A percentile compares a stretch with the other conserved stretches of the same genome.
These are phyloP conservation scores for Hypericum androsaemum DNA, from an alignment of 345 rosid genomes.

Conservation along the genomic window DNA sequence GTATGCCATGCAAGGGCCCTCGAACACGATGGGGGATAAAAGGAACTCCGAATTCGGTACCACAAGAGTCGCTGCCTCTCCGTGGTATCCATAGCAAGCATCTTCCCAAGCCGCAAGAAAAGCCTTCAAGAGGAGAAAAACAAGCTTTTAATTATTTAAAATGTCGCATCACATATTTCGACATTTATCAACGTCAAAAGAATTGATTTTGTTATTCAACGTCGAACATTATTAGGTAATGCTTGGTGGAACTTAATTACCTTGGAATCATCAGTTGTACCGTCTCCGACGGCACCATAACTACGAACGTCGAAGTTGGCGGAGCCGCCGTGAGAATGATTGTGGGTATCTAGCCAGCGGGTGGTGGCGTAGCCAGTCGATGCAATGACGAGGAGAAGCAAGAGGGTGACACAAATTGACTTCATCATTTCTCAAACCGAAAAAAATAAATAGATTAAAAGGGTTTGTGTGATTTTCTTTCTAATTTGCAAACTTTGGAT, in stretches of 20 bases:
- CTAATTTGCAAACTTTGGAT: no score
- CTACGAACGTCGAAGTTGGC: slow-evolving; percentile 8
- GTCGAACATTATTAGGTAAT: neutral
- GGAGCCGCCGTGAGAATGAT: no score
- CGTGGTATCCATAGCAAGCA: slow-evolving; percentile 8
- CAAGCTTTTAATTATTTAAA: no score
- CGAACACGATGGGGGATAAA: slow-evolving; percentile 11
- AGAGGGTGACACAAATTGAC: no score
- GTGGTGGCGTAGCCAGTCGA: no score
- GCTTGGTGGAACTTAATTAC: slow-evolving; percentile 3
- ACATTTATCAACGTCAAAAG: no score
- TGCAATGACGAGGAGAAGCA: no score
- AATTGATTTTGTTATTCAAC: no score
- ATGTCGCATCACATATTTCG: no score
- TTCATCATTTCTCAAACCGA: no score
- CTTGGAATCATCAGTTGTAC: slow-evolving; percentile 17
- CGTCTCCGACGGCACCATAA: slow-evolving; percentile 23
- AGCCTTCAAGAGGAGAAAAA: slow-evolving; percentile 14
- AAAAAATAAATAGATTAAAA: neutral
- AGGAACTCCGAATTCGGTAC: slow-evolving; percentile 16
- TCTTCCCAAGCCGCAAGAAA: slow-evolving; percentile 23
- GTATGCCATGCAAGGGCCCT: slow-evolving; percentile 26
- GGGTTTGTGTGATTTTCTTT: no score
- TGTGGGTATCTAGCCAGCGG: no score
- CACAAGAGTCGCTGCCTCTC: slow-evolving; percentile 10